Evolutionary conservation across 345 rosid species (phyloP).

Genomic region (Aegle marmelos): DNA sequence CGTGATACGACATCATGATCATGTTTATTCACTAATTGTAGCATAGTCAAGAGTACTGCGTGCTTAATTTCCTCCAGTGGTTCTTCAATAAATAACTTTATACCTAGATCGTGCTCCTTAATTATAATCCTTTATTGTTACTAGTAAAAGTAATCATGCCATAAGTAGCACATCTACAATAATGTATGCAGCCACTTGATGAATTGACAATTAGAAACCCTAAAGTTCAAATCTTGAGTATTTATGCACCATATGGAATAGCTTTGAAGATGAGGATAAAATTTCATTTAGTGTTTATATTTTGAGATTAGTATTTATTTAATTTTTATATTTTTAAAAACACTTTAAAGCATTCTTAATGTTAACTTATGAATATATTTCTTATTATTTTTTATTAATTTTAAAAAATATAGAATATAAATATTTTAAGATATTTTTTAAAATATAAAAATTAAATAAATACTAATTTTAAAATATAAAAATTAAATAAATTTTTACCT

Average conservation of each 20-base stretch:
- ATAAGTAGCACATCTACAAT: neutral
- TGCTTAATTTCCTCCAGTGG: neutral
- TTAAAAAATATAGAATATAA: too few species aligned
- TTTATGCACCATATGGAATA: conserved; percentile 1
- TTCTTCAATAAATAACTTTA: neutral
- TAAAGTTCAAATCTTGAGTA: neutral
- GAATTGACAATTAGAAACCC: neutral
- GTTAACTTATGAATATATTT: too few species aligned
- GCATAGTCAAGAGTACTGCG: neutral
- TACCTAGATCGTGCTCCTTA: neutral
- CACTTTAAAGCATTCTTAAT: too few species aligned
- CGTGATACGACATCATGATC: neutral
- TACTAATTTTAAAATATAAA: too few species aligned
- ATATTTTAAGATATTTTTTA: too few species aligned
- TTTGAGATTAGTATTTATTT: too few species aligned
- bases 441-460: too few species aligned
- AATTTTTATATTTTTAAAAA: too few species aligned
- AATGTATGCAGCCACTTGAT: neutral
- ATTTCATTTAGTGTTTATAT: too few species aligned
- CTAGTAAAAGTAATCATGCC: neutral
- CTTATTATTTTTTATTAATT: too few species aligned
- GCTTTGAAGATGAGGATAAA: too few species aligned
- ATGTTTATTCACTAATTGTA: neutral
- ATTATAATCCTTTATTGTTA: neutral
- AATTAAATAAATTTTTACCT: too few species aligned